Base-by-base conservation (phyloP, 108 stramenopile species). In the Seminavis robusta region DNA sequence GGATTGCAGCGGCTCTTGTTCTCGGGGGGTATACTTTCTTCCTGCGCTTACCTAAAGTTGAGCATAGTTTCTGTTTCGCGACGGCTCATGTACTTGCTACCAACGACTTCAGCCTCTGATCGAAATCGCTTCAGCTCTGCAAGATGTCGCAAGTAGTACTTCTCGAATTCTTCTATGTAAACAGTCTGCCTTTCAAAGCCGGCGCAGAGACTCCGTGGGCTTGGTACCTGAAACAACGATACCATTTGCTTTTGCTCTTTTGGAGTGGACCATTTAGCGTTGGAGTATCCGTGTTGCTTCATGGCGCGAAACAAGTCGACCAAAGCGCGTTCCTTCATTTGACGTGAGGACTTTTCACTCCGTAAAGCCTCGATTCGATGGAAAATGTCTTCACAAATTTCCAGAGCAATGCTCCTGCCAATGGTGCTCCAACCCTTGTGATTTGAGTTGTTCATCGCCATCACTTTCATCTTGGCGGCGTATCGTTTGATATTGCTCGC, bases 241-340 rank as follows among this genome's bases (percentile, higher is more conserved):
- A 69, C 77, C 27, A 86, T 63, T 15, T 81, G 57, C 31, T 79
- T 57, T 17, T 89, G 34, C 52, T 88, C 63, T 13, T 47, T 54
- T 15, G 92, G 88, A 23, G 76, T 73, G 15, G 71, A 59, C 88
- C 85, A 94, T 59, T 86, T 88, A 56, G 81, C 76, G 15, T 59
- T 71, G 34, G 71, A 59, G 40, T 71, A 88, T 13, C 87, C 92
- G 41, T 87, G 67, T 23, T 59, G 52, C 65, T 80, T 88, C 53
- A 98, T 71, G 25, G 68, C 85, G 20, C 85, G 89, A 29, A 98
- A 80, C 21, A 97, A 67, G 48, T 98, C 96, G 0, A 86, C 62
- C 1, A 99, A 65, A 24, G 96, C 98, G 25, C 94, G 62, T 49
- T 95, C 86, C 66, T 99, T 99, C 73, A 95, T 84, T 31, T 73